Percentiles rank a stretch among this genome's conserved stretches.
Conservation (phyloP, 495 filamentous ascomycete genomes). For the Symbiotaphrina buchneri region DNA sequence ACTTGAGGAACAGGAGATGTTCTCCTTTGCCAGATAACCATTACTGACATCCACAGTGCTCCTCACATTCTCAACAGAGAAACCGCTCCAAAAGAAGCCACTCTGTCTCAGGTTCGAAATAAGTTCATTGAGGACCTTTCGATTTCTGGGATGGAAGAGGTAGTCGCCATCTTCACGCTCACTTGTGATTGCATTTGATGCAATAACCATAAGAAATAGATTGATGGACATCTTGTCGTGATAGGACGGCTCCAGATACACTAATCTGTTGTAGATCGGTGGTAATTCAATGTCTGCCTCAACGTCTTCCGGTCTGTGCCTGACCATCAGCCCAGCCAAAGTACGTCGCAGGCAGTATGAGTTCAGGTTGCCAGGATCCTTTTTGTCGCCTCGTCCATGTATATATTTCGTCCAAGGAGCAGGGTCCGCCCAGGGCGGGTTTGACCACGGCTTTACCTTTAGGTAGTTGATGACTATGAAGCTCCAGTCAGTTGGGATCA, state of each 20-base stretch:
- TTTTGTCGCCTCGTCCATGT: constrained; percentile 24
- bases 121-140: constrained; percentile 34
- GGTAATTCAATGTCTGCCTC: constrained; percentile 41
- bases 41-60: constrained; percentile 37
- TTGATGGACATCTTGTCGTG: constrained; percentile 73
- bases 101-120: constrained; percentile 65
- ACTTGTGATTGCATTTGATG: constrained; percentile 76
- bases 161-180: constrained; percentile 69
- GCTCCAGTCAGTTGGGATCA: no score
- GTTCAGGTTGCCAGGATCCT: constrained; percentile 31
- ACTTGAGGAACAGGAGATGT: constrained; percentile 18
- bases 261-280: constrained; percentile 40
- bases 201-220: constrained; percentile 57
- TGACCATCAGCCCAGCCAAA: constrained; percentile 57
- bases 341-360: constrained; percentile 41
- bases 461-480: constrained; percentile 51
- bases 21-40: constrained; percentile 35
- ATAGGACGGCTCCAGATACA: constrained; percentile 58
- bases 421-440: no score
- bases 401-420: constrained; percentile 56
- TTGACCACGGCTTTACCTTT: constrained; percentile 55
- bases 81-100: constrained; percentile 81
- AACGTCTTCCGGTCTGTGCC: constrained; percentile 51
- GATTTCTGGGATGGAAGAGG: constrained; percentile 59
- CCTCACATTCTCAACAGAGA: constrained; percentile 33